These are phyloP conservation scores for Mercurialis annua DNA, from an alignment of 345 rosid species.

Conservation along the genomic window DNA sequence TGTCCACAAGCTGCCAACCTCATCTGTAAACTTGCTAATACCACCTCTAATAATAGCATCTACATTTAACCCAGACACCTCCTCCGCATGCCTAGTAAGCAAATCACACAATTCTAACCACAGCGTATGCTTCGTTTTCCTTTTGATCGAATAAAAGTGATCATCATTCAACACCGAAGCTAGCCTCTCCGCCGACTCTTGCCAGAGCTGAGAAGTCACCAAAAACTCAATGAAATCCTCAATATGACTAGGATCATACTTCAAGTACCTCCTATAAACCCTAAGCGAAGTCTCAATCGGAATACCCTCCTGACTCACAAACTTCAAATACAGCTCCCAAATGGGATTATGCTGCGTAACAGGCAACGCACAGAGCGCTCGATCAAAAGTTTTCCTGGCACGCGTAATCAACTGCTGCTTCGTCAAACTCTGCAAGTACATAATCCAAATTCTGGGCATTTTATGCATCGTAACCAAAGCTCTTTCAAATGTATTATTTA, in stretches of 20 bases:
- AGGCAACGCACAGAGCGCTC: constrained; percentile 82
- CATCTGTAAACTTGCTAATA: constrained; percentile 84
- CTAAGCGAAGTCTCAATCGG: constrained; percentile 91
- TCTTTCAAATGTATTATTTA: constrained; percentile 85
- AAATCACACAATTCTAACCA: constrained; percentile 95
- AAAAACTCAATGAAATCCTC: constrained; percentile 92
- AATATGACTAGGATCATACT: constrained; percentile 87
- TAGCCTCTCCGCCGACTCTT: constrained; percentile 74
- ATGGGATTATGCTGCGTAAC: constrained; percentile 86
- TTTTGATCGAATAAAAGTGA: constrained; percentile 72
- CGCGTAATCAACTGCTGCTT: constrained; percentile 57
- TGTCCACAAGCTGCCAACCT: constrained; percentile 94
- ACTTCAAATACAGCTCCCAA: constrained; percentile 80
- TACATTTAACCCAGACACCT: constrained; percentile 83
- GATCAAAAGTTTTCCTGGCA: constrained; percentile 61
- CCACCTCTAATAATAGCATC: constrained; percentile 97
- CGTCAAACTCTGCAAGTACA: constrained; percentile 65
- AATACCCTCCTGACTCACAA: constrained; percentile 78
- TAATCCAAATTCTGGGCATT: constrained; percentile 90
- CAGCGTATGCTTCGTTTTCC: constrained; percentile 80
- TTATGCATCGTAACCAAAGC: constrained; percentile 90
- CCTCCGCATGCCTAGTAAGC: constrained; percentile 75
- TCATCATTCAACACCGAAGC: constrained; percentile 91
- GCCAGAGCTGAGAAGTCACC: constrained; percentile 81
- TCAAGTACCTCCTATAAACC: constrained; percentile 90